Percentiles rank a stretch among this genome's conserved stretches.
phyloP scores from a whole-genome alignment of 1,284 basidiomycete species.

The Thecaphora thlaspeos region DNA sequence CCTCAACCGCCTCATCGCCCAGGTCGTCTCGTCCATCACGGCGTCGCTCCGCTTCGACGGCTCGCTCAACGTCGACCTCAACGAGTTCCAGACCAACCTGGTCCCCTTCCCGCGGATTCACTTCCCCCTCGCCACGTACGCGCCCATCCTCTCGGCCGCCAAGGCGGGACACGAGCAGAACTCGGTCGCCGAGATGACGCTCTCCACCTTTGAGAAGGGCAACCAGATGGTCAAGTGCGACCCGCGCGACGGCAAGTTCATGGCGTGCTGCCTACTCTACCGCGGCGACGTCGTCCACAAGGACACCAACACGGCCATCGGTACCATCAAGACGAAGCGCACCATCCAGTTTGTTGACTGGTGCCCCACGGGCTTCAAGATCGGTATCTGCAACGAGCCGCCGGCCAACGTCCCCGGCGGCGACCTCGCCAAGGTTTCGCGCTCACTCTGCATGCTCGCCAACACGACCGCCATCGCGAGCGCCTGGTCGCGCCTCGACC shows the following conservation, averaged over 20 bases:
- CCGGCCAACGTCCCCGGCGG: constrained; percentile 80
- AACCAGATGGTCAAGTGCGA: constrained; percentile 82
- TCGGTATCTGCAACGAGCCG: constrained; percentile 93
- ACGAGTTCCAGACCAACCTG: constrained; percentile 98
- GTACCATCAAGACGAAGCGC: constrained; percentile 80
- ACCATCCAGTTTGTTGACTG: constrained; percentile 88
- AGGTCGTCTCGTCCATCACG: constrained; percentile 93
- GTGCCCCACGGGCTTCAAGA: constrained; percentile 98
- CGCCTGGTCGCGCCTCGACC: constrained; percentile 93
- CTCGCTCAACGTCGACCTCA: constrained; percentile 94
- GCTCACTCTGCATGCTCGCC: constrained; percentile 96
- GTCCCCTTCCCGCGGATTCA: constrained; percentile 84
- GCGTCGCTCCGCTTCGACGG: constrained; percentile 97
- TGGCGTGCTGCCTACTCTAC: constrained; percentile 64
- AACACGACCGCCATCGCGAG: constrained; percentile 90
- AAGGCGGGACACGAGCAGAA: constrained; percentile 92
- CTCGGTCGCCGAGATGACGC: constrained; percentile 97
- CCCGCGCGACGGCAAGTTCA: constrained; percentile 74
- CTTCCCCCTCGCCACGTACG: constrained; percentile 94
- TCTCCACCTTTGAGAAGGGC: constrained; percentile 93
- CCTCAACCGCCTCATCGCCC: constrained; percentile 90
- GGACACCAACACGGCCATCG: constrained; percentile 90
- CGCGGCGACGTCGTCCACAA: constrained; percentile 97
- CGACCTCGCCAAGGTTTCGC: constrained; percentile 88
- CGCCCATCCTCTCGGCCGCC: constrained; percentile 81